A percentile compares a stretch with the other conserved stretches of the same genome.
Evolutionary conservation across 352 stramenopile genomes (phyloP).

Genomic region (Phytopythium ostracodes): DNA sequence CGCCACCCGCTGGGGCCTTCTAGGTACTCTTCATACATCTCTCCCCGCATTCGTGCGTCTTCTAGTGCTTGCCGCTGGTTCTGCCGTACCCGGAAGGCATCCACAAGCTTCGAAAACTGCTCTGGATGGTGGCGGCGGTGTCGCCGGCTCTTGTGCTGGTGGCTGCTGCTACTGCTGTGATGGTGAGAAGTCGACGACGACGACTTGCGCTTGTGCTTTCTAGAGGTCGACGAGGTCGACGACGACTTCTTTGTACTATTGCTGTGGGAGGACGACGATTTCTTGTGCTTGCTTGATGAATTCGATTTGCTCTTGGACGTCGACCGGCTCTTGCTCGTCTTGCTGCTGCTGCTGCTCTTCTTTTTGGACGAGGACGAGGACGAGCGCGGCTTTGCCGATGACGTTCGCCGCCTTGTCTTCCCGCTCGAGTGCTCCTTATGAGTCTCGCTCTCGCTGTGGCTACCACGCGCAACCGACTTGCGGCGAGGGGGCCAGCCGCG

Average conservation of each 20-base stretch:
- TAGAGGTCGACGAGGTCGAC: slow-evolving; percentile 35
- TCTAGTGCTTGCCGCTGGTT: slow-evolving; percentile 58
- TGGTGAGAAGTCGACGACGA: slow-evolving; percentile 53
- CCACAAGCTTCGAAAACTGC: slow-evolving; percentile 67
- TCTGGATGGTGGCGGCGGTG: slow-evolving; percentile 57
- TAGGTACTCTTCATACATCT: slow-evolving; percentile 25
- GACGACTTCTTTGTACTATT: slow-evolving; percentile 57
- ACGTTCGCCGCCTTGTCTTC: slow-evolving; percentile 36
- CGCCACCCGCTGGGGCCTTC: slow-evolving; percentile 61
- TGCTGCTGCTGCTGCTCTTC: slow-evolving; percentile 31
- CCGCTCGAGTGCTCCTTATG: slow-evolving; percentile 1
- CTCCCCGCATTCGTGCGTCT: slow-evolving; percentile 36
- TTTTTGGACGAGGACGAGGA: slow-evolving; percentile 39
- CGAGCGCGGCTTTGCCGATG: slow-evolving; percentile 36
- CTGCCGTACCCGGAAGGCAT: slow-evolving; percentile 49
- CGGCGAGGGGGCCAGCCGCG: slow-evolving; percentile 70
- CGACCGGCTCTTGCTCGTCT: slow-evolving; percentile 35
- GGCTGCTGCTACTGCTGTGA: slow-evolving; percentile 46
- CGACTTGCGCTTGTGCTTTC: slow-evolving; percentile 64
- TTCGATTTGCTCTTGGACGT: slow-evolving; percentile 38
- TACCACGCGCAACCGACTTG: slow-evolving; percentile 21
- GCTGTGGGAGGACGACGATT: slow-evolving; percentile 13
- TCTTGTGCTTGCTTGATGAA: slow-evolving; percentile 35
- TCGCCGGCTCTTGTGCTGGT: slow-evolving; percentile 46
- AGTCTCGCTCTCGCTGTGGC: slow-evolving; percentile 12